phyloP scores from a whole-genome alignment of 108 stramenopile species.

The Seminavis robusta region DNA sequence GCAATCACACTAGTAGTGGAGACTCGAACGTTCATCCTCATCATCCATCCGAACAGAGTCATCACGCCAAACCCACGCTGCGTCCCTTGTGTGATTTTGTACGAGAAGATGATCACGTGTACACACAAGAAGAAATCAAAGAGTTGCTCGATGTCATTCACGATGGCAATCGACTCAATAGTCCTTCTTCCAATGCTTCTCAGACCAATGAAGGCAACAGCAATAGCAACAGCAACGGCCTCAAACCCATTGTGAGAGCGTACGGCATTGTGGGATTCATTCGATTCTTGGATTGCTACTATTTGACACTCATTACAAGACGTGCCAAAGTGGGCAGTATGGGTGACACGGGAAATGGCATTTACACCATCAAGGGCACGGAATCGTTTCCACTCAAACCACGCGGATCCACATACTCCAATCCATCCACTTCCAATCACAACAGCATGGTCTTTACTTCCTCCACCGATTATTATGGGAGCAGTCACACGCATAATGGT shows the following conservation, averaged over 20 bases:
- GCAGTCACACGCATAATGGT: neutral
- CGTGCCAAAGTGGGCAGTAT: conserved; percentile 93
- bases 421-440: conserved; percentile 13
- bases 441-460: neutral
- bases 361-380: conserved; percentile 94
- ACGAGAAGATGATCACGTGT: conserved; percentile 78
- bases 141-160: conserved; percentile 88
- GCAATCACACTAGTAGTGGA: too few relatives aligned
- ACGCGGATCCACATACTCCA: conserved; percentile 40
- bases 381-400: conserved; percentile 89
- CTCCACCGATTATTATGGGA: neutral
- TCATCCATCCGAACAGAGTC: conserved; percentile 16
- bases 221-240: conserved; percentile 34
- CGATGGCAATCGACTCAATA: conserved; percentile 59
- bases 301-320: conserved; percentile 94
- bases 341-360: conserved; percentile 90
- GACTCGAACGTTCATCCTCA: too few relatives aligned
- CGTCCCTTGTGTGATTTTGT: conserved; percentile 68
- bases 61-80: conserved; percentile 48
- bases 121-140: conserved; percentile 74
- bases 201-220: conserved; percentile 5
- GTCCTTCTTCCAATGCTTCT: conserved; percentile 9
- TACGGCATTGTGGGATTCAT: conserved; percentile 92
- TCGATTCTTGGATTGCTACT: conserved; percentile 96
- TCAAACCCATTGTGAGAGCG: conserved; percentile 82